Conservation (phyloP, 2,329 filamentous ascomycete genomes). For the Colletotrichum godetiae region DNA sequence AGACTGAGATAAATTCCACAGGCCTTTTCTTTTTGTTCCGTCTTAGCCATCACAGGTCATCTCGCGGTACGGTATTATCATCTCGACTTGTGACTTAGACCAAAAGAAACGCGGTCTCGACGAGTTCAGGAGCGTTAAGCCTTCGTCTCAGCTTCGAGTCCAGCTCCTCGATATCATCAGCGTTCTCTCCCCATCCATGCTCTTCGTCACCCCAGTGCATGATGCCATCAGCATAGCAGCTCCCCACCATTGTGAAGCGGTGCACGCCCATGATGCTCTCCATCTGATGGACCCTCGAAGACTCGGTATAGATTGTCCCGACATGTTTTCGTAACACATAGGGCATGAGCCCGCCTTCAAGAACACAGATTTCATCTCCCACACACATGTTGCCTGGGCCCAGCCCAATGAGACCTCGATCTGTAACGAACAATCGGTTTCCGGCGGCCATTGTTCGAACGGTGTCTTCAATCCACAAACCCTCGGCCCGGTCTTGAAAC, state of each 20-base stretch:
- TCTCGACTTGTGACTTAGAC: background rate
- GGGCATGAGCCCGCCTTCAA: constrained; percentile 22
- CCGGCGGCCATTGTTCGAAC: background rate
- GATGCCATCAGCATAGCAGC: constrained; percentile 14
- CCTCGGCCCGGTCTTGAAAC: background rate
- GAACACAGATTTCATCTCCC: background rate
- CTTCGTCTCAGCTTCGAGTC: background rate
- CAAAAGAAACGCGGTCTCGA: background rate
- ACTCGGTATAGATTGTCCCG: background rate
- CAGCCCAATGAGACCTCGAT: background rate
- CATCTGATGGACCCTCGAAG: background rate
- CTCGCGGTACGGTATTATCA: background rate
- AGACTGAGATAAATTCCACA: background rate
- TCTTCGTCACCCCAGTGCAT: constrained; percentile 14
- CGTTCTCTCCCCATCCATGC: background rate
- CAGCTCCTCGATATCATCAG: background rate
- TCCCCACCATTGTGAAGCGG: constrained; percentile 13
- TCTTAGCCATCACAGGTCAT: background rate
- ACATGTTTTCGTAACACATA: background rate
- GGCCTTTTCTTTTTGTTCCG: background rate
- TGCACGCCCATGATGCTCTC: background rate
- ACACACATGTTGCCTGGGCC: background rate
- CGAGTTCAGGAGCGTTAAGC: background rate
- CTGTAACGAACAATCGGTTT: constrained; percentile 7
- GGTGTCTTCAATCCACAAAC: constrained; percentile 3